Conservation (phyloP, 2,329 filamentous ascomycete genomes). For the Pestalotiopsis sp. region DNA sequence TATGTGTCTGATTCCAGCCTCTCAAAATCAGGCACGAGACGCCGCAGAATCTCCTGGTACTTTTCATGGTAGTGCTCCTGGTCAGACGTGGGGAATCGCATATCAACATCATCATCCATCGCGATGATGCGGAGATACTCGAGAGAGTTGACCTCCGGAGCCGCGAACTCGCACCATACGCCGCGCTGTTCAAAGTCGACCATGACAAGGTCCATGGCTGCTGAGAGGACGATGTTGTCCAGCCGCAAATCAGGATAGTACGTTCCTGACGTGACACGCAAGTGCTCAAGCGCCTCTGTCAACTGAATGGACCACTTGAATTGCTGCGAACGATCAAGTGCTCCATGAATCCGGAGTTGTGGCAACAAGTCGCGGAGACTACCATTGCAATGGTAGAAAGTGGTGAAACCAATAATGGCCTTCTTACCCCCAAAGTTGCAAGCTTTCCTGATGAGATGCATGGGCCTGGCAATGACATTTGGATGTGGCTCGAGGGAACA, state of each 20-base stretch:
- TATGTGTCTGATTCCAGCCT: slow-evolving; percentile 45
- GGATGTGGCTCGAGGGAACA: slow-evolving; percentile 54
- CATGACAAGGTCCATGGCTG: slow-evolving; percentile 51
- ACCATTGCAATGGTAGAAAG: slow-evolving; percentile 56
- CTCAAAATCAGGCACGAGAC: slow-evolving; percentile 51
- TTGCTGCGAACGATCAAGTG: slow-evolving; percentile 45
- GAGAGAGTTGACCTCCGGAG: slow-evolving; percentile 62
- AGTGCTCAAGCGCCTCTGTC: slow-evolving; percentile 51
- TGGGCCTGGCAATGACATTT: slow-evolving; percentile 54
- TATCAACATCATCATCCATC: slow-evolving; percentile 44
- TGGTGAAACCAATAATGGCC: slow-evolving; percentile 59
- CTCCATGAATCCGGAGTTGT: slow-evolving; percentile 48
- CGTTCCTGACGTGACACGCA: slow-evolving; percentile 44
- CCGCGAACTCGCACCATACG: slow-evolving; percentile 64
- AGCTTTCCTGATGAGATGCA: slow-evolving; percentile 57
- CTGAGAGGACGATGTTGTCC: slow-evolving; percentile 60
- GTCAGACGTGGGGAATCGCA: neutral
- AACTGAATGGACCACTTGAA: slow-evolving; percentile 58
- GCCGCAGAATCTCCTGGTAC: slow-evolving; percentile 44
- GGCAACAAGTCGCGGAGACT: slow-evolving; percentile 59
- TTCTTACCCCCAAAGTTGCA: slow-evolving; percentile 58
- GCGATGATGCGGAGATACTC: slow-evolving; percentile 61
- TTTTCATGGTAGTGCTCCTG: slow-evolving; percentile 27
- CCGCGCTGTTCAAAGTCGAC: slow-evolving; percentile 66
- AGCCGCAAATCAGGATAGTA: slow-evolving; percentile 64